Conservation (phyloP, 306 rosid genomes). For the Gillenia trifoliata region DNA sequence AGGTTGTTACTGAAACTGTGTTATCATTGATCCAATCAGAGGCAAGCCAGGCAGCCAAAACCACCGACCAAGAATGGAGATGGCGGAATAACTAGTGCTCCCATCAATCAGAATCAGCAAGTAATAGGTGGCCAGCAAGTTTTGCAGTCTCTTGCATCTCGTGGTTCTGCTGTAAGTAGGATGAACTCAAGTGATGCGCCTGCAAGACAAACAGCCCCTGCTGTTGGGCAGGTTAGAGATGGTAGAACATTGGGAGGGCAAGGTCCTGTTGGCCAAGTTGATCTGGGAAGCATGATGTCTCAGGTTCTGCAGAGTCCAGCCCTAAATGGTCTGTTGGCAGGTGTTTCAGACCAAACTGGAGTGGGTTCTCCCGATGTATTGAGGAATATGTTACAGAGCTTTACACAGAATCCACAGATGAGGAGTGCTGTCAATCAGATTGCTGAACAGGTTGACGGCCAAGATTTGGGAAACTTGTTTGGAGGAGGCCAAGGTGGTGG, state of each 20-base stretch:
- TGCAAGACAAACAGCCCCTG: slow-evolving; percentile 31
- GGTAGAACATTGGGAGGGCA: slow-evolving; percentile 25
- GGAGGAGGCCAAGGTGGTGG: slow-evolving; percentile 79
- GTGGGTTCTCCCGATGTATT: slow-evolving; percentile 79
- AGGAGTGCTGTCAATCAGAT: slow-evolving; percentile 76
- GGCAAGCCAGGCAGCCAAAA: slow-evolving; percentile 51
- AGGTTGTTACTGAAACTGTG: not conserved
- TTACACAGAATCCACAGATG: slow-evolving; percentile 89
- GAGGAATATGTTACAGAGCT: slow-evolving; percentile 88
- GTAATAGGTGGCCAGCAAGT: slow-evolving; percentile 51
- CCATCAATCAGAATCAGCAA: slow-evolving; percentile 47
- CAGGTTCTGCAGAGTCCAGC: slow-evolving; percentile 91
- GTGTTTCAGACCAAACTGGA: slow-evolving; percentile 90
- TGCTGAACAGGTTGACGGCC: slow-evolving; percentile 75
- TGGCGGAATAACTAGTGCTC: slow-evolving; percentile 51
- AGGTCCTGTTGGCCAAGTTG: slow-evolving; percentile 43
- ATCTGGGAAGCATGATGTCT: slow-evolving; percentile 72
- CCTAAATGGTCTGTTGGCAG: slow-evolving; percentile 74
- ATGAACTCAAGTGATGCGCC: slow-evolving; percentile 35
- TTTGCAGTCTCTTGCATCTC: slow-evolving; percentile 53
- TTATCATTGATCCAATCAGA: slow-evolving; percentile 37
- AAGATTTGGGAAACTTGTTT: slow-evolving; percentile 66
- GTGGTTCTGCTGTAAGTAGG: slow-evolving; percentile 43
- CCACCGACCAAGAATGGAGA: slow-evolving; percentile 35
- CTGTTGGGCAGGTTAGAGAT: slow-evolving; percentile 24